These are phyloP conservation scores for Flaveria robusta DNA, from an alignment of 129 eudicot genomes.

Conservation along the genomic window DNA sequence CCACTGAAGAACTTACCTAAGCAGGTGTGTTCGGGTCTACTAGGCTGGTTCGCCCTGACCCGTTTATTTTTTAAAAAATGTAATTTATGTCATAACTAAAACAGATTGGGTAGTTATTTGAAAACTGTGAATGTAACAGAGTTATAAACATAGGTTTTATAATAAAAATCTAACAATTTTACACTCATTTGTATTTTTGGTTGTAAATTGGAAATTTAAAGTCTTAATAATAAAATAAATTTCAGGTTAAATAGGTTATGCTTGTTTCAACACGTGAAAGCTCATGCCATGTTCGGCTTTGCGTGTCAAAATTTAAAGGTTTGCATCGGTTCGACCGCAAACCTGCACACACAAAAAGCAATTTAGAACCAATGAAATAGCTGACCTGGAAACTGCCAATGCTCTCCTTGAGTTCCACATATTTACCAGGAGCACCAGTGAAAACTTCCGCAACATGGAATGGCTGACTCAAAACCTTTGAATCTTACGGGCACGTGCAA, in stretches of 20 bases:
- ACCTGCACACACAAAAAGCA: background rate
- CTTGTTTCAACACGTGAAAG: background rate
- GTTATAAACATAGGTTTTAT: background rate
- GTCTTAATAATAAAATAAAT: background rate
- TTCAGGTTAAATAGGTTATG: background rate
- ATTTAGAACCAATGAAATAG: background rate
- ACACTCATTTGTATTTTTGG: background rate
- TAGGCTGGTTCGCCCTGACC: no score
- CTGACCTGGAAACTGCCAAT: slow-evolving; percentile 84
- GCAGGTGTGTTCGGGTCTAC: no score
- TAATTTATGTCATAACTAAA: no score
- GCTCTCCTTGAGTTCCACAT: slow-evolving; percentile 91
- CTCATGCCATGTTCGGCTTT: background rate
- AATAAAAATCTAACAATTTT: background rate
- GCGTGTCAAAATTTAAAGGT: background rate
- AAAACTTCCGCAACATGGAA: slow-evolving; percentile 98
- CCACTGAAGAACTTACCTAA: no score
- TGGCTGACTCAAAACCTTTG: slow-evolving; percentile 95
- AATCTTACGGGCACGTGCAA: slow-evolving; percentile 94
- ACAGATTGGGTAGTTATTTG: no score
- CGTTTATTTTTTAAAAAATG: no score
- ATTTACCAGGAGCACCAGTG: slow-evolving; percentile 96
- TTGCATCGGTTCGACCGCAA: background rate
- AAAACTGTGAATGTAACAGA: background rate
- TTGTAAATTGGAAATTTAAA: background rate